These are phyloP conservation scores for Linnemannia exigua DNA, from an alignment of 192 early-diverging fungal genomes.

Conservation along the genomic window DNA sequence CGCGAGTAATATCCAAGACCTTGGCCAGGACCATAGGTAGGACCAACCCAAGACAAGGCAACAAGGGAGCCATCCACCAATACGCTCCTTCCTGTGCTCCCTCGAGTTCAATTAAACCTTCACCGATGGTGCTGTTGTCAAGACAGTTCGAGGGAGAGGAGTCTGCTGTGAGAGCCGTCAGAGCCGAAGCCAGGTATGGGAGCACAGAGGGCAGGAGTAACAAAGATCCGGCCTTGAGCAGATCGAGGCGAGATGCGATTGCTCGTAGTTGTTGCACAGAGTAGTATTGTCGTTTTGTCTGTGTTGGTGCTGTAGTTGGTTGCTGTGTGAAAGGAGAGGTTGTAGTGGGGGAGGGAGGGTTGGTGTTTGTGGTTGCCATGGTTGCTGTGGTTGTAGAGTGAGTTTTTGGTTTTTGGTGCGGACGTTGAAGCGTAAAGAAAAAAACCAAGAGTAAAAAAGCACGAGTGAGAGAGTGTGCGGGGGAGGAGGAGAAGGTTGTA, in stretches of 20 bases:
- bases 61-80: background rate
- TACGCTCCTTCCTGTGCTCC: background rate
- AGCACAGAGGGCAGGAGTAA: constrained; percentile 11
- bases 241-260: background rate
- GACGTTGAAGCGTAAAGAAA: background rate
- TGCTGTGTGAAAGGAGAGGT: constrained; percentile 4
- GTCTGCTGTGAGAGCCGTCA: background rate
- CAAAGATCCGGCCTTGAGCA: constrained; percentile 3
- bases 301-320: background rate
- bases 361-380: background rate
- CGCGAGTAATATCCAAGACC: background rate
- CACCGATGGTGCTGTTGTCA: background rate
- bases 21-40: background rate
- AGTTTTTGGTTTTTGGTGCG: background rate
- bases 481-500: background rate
- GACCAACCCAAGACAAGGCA: background rate
- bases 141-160: background rate
- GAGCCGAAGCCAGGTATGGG: constrained; percentile 15
- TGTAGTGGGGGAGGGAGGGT: background rate
- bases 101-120: background rate
- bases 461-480: background rate
- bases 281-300: background rate
- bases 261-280: constrained; percentile 7
- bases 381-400: constrained; percentile 10
- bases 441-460: background rate